A percentile compares a stretch with the other conserved stretches of the same genome.
Evolutionary conservation across 495 filamentous ascomycete genomes (phyloP).

Genomic region (Neohortaea acidophila): DNA sequence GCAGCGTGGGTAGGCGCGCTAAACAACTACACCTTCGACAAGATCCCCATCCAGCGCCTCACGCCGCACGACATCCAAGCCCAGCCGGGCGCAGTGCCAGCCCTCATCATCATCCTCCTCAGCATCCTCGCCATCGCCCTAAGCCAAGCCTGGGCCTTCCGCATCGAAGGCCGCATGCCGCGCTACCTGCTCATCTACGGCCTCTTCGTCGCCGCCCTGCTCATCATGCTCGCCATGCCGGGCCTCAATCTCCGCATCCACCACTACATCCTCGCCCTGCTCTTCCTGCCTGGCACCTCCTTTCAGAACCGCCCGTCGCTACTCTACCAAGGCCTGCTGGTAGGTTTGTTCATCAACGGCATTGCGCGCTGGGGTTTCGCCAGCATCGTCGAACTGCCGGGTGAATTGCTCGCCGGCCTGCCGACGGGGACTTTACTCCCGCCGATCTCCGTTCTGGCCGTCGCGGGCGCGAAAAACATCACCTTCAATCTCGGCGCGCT

Average conservation of each 20-base stretch:
- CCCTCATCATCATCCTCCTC: slow-evolving; percentile 27
- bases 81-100: slow-evolving; percentile 30
- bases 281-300: slow-evolving; percentile 41
- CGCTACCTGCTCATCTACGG: slow-evolving; percentile 43
- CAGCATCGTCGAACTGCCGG: slow-evolving; percentile 62
- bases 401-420: slow-evolving; percentile 48
- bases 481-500: slow-evolving; percentile 36
- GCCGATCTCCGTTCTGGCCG: slow-evolving; percentile 29
- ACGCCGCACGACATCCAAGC: slow-evolving; percentile 29
- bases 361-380: slow-evolving; percentile 82
- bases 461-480: slow-evolving; percentile 35
- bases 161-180: slow-evolving; percentile 29
- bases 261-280: slow-evolving; percentile 72
- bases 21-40: slow-evolving; percentile 34
- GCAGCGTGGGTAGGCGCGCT: slow-evolving; percentile 29
- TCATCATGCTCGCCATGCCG: slow-evolving; percentile 51
- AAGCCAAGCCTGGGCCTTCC: slow-evolving; percentile 29
- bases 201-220: slow-evolving; percentile 29
- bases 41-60: slow-evolving; percentile 30
- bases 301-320: slow-evolving; percentile 62
- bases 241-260: slow-evolving; percentile 82
- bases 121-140: slow-evolving; percentile 28
- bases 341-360: slow-evolving; percentile 78
- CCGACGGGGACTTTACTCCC: slow-evolving; percentile 58
- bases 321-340: slow-evolving; percentile 67